Base-by-base conservation (phyloP, 352 stramenopile species). In the Pythium apleroticum region DNA sequence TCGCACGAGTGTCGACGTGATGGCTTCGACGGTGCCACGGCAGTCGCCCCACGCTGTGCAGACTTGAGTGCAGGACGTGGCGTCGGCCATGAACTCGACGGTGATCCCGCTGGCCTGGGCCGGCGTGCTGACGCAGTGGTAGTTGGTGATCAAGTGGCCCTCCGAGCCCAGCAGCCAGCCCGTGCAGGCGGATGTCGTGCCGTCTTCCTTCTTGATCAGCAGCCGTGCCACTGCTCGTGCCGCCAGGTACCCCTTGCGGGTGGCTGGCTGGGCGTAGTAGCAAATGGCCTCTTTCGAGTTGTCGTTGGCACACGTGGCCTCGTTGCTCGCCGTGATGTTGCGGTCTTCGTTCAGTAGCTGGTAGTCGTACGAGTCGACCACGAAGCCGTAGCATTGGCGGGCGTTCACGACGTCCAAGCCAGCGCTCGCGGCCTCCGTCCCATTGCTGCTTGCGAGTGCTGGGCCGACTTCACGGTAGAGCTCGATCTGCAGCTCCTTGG, bases 141-240 rank as follows among this genome's bases (percentile, higher is more conserved):
- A 73, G 64, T 92, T 92, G 12, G 84, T 92, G 48, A 92, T 69
- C 50, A 92, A 24, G 58, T 92, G 78, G 4, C 80, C 76, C 37
- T 80, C 61, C 9, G 75, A 81, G 39, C 84, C 84, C 28, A 88
- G 52, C 14, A 92, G 57, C 81, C 79, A 92, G 27, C 69, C 81
- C 1, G 84, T 89, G 65, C 84, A 92, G 0, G 75, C 75, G 2
- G 68, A 62, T 1, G 43, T 68, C 22, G 69, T 66, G 3, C 67
- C 68, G 33, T 49, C 33, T 20, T 71, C 69, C 60, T 86, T 80
- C 19, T 67, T 57, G 53, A 89, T 89, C 0, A 82, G 58, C 31
- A 92, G 56, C 20, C 83, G 59, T 27, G 81, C 81, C 9, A 92
- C 78, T 0, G 81, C 65, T 20, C 73, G 71, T 27, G 78, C 71